Evolutionary conservation across 2,329 filamentous ascomycete genomes (phyloP).

Genomic region (Fusarium sp.): DNA sequence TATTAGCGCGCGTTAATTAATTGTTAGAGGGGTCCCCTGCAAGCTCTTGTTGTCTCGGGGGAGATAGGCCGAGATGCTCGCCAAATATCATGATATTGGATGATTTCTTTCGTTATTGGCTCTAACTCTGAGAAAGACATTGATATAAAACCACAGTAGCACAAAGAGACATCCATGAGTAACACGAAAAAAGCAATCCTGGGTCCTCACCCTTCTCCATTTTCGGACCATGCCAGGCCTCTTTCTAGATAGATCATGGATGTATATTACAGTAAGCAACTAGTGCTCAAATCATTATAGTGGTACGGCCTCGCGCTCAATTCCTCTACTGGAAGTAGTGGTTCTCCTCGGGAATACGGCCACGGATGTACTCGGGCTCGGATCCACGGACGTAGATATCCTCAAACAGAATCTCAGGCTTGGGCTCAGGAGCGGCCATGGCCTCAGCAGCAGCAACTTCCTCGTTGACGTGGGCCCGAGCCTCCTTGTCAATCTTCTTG

Average conservation of each 20-base stretch:
- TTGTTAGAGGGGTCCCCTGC: constrained; percentile 15
- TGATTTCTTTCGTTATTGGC: not conserved
- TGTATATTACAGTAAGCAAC: constrained; percentile 45
- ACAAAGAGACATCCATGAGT: constrained; percentile 33
- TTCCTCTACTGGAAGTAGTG: constrained; percentile 34
- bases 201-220: constrained; percentile 35
- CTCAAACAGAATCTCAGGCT: constrained; percentile 86
- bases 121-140: not conserved
- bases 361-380: constrained; percentile 42
- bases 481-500: constrained; percentile 95
- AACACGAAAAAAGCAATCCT: constrained; percentile 34
- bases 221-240: constrained; percentile 37
- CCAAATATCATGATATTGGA: constrained; percentile 12
- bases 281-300: constrained; percentile 46
- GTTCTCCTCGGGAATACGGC: constrained; percentile 37
- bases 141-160: constrained; percentile 5
- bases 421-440: constrained; percentile 83
- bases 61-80: constrained; percentile 24
- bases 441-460: constrained; percentile 91
- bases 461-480: constrained; percentile 81
- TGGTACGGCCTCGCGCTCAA: constrained; percentile 25
- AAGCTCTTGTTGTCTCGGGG: constrained; percentile 22
- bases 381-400: constrained; percentile 40
- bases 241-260: constrained; percentile 42
- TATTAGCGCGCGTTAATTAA: constrained; percentile 5